These are phyloP conservation scores for Ogataea nitratoaversa DNA, from an alignment of 805 yeast species.

Conservation along the genomic window DNA sequence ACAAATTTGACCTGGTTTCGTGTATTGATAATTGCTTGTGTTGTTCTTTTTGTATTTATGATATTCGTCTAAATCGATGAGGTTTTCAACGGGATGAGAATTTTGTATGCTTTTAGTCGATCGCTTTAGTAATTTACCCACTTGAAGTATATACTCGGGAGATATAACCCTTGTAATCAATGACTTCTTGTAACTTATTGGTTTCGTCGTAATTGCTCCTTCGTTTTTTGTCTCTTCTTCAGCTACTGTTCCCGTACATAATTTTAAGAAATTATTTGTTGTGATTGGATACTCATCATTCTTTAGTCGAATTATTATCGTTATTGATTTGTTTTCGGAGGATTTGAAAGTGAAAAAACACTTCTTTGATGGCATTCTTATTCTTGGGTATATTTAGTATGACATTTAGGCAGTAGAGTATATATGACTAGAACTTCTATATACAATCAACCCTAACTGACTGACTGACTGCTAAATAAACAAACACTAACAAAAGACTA, in stretches of 20 bases:
- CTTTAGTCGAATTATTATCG: constrained; percentile 10
- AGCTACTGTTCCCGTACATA: constrained; percentile 20
- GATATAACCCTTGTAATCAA: constrained; percentile 22
- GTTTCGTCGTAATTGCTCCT: constrained; percentile 4
- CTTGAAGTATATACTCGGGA: constrained; percentile 28
- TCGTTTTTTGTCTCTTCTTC: constrained; percentile 1
- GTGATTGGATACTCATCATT: constrained; percentile 12
- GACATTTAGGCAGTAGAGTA: too few species aligned
- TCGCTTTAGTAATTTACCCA: constrained; percentile 17
- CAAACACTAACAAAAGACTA: neutral
- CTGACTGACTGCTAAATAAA: too few species aligned
- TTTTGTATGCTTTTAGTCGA: neutral
- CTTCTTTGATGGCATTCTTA: neutral
- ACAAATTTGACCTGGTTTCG: constrained; percentile 14
- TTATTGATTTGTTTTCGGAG: constrained; percentile 1
- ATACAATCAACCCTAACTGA: too few species aligned
- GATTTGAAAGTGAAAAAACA: constrained; percentile 7
- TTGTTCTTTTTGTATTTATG: neutral
- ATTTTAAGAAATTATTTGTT: constrained; percentile 7
- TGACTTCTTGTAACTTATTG: constrained; percentile 19
- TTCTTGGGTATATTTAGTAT: too few species aligned
- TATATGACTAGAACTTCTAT: too few species aligned
- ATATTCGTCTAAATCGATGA: constrained; percentile 10
- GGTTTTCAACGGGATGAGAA: neutral
- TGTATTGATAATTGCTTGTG: too few species aligned